Percentiles rank a stretch among this genome's conserved stretches.
Conservation (phyloP, 2,329 filamentous ascomycete genomes). For the Colletotrichum sp. region DNA sequence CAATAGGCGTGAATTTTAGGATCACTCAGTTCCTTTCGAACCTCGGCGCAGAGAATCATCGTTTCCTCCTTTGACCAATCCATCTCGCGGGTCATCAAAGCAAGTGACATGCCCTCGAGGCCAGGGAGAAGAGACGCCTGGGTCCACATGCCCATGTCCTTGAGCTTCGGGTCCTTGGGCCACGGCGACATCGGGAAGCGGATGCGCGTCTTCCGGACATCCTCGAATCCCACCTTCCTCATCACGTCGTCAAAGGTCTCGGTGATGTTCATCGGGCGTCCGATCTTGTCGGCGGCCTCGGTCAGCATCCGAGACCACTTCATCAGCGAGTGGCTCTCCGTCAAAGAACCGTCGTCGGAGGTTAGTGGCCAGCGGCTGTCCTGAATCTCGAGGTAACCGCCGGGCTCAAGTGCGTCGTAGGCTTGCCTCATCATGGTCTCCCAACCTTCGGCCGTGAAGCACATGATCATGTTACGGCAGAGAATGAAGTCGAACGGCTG, state of each 20-base stretch:
- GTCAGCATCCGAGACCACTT: conserved; percentile 31
- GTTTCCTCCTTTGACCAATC: conserved; percentile 33
- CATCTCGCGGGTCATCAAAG: conserved; percentile 34
- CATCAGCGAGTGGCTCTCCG: conserved; percentile 27
- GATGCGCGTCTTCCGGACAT: background rate
- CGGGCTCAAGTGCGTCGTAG: conserved; percentile 31
- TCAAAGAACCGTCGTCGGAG: conserved; percentile 35
- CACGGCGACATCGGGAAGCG: conserved; percentile 23
- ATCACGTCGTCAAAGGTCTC: fast-evolving
- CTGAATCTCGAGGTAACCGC: conserved; percentile 35
- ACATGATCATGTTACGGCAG: conserved; percentile 31
- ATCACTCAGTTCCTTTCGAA: conserved; percentile 32
- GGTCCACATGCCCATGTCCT: conserved; percentile 36
- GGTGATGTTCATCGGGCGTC: conserved; percentile 28
- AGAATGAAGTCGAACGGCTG: conserved; percentile 37
- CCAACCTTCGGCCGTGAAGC: conserved; percentile 26
- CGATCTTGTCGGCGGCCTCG: conserved; percentile 29
- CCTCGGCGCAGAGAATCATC: conserved; percentile 28
- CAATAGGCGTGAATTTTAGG: conserved; percentile 35
- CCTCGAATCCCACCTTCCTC: background rate
- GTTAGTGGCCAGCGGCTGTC: conserved; percentile 29
- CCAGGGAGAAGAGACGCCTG: conserved; percentile 13
- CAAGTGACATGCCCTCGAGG: conserved; percentile 33
- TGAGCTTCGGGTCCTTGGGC: conserved; percentile 36
- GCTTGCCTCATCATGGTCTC: conserved; percentile 19